These are phyloP conservation scores for Dictyostelium firmibasis DNA, from an alignment of 78 protist genomes.

Conservation along the genomic window DNA sequence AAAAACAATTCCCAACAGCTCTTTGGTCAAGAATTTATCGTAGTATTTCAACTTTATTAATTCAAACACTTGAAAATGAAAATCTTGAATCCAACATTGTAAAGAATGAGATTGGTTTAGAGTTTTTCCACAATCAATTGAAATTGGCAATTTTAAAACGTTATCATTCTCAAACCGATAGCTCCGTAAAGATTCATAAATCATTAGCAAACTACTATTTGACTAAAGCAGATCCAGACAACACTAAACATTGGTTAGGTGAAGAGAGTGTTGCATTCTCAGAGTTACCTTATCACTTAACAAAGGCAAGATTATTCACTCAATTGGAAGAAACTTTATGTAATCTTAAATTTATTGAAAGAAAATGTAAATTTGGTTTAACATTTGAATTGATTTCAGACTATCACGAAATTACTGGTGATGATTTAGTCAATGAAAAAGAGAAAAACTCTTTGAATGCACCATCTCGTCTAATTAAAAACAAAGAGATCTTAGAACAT, in stretches of 20 bases:
- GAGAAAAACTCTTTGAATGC: background rate
- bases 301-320: slow-evolving; percentile 20
- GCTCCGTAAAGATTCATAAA: slow-evolving; percentile 23
- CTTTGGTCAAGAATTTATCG: slow-evolving; percentile 58
- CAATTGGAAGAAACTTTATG: slow-evolving; percentile 36
- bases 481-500: background rate
- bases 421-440: background rate
- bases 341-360: slow-evolving; percentile 50
- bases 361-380: slow-evolving; percentile 57
- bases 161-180: slow-evolving; percentile 30
- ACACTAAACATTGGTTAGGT: background rate
- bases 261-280: slow-evolving; percentile 10
- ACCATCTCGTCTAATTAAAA: slow-evolving; percentile 29
- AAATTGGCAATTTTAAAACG: slow-evolving; percentile 36
- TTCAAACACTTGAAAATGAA: background rate
- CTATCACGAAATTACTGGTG: slow-evolving; percentile 51
- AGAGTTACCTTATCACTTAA: slow-evolving; percentile 65
- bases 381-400: slow-evolving; percentile 68
- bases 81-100: background rate
- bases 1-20: slow-evolving; percentile 43
- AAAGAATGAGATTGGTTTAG: slow-evolving; percentile 19
- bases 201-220: slow-evolving; percentile 39
- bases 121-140: slow-evolving; percentile 79
- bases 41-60: slow-evolving; percentile 9
- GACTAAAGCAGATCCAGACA: slow-evolving; percentile 53